Evolutionary conservation across 331 rosid genomes (phyloP), one percentile per base, ranked within the genome.

Genomic region (Spiraea crenata): DNA sequence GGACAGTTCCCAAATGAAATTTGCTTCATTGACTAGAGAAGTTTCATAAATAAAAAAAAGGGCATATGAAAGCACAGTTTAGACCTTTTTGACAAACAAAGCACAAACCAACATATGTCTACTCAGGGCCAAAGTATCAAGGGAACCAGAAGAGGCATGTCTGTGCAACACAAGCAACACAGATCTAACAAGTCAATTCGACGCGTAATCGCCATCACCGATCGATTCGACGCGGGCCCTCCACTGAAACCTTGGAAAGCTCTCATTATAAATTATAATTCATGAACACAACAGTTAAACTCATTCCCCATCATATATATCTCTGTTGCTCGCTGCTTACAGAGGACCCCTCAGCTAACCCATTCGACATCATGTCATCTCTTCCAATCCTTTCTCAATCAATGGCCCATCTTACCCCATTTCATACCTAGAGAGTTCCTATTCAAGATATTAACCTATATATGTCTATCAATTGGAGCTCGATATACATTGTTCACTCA

Each of bases 141-240:
- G 67, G 73, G 79, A 82, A 81, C 73, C 40, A 77, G 47, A 82
- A 75, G 76, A 74, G 59, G 72, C 73, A 77, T 76, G 83, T 79
- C 76, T 82, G 77, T 74, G 75, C 77, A 76, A 65, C 81, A 76
- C 77, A 82, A 82, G 86, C 85, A 86, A 78, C 75, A 77, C 77
- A 77, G 71, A 81, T 83, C 78, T 66, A 69, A 68, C 63, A 25
- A 61, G 90, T 86, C 89, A 77, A 86, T 83, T 85, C 65, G 64
- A 76, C 87, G 80, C 85, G 91, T 74, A 75, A 69, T 56, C 51
- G 49, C 44, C 37, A 55, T 40, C 59, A 69, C 69, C 73, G 58
- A 77, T 80, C 74, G 55, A 79, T 80, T 79, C 69, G 77, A 78
- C 55, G 70, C 77, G 85, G 90, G 82, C 93, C 85, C 87, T 76